Evolutionary conservation across 2,329 filamentous ascomycete species (phyloP).

Genomic region (Septoria petroselini): DNA sequence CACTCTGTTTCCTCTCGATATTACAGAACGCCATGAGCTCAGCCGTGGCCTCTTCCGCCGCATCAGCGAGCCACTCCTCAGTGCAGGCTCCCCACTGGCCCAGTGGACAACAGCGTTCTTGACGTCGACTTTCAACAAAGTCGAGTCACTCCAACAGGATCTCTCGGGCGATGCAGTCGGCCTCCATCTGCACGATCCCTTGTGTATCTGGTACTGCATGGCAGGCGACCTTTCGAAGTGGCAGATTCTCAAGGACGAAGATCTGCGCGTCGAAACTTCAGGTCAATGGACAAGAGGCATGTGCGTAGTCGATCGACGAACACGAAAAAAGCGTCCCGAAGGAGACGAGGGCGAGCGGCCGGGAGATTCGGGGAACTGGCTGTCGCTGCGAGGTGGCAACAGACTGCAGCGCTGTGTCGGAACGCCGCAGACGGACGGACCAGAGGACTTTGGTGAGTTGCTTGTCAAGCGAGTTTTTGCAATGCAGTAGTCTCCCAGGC

Average conservation of each 20-base stretch:
- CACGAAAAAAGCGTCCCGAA: conserved; percentile 51
- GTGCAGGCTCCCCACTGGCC: conserved; percentile 43
- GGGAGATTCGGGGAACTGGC: conserved; percentile 73
- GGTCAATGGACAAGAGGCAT: conserved; percentile 92
- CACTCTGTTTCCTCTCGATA: conserved; percentile 50
- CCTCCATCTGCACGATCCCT: conserved; percentile 49
- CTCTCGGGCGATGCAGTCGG: conserved; percentile 39
- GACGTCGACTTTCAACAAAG: conserved; percentile 46
- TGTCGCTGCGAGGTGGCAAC: conserved; percentile 72
- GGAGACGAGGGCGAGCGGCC: conserved; percentile 55
- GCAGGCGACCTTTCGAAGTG: conserved; percentile 31
- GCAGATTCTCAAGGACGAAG: conserved; percentile 55
- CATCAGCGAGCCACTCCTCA: conserved; percentile 30
- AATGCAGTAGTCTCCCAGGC: conserved; percentile 11
- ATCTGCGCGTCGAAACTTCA: conserved; percentile 82
- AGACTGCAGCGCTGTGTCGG: conserved; percentile 69
- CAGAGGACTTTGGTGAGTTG: conserved; percentile 45
- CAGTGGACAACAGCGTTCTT: conserved; percentile 49
- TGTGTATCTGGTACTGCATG: conserved; percentile 40
- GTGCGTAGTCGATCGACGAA: conserved; percentile 76
- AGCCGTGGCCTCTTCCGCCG: conserved; percentile 41
- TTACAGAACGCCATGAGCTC: conserved; percentile 46
- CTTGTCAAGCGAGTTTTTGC: conserved; percentile 27
- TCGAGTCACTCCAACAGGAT: conserved; percentile 41
- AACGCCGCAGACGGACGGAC: conserved; percentile 66